Base-by-base conservation (phyloP, 495 filamentous ascomycete genomes). In the Xylaria venustula region DNA sequence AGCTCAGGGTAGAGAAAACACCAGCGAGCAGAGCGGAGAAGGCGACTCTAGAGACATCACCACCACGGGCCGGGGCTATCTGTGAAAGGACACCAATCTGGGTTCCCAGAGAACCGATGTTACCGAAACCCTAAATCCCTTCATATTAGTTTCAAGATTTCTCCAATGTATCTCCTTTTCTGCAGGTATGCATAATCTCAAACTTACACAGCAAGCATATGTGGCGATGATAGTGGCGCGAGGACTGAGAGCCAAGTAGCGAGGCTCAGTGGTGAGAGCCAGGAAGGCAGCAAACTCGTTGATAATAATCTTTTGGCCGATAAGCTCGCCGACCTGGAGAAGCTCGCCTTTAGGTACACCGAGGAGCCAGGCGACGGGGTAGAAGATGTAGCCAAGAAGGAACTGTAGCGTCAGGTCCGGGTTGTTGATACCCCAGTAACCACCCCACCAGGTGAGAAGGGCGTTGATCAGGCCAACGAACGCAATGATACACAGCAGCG, bases 371-470 rank as follows among this genome's bases (percentile, higher is more conserved):
- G 92, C 84, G 54, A 96, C 78, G 0, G 89, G 89, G 69, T 93
- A 96, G 73, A 90, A 89, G 66, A 94, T 67, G 72, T 96, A 96
- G 20, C 90, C 88, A 11, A 95, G 76, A 60, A 96, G 86, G 25
- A 93, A 75, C 67, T 93, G 77, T 51, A 96, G 74, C 9, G 89
- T 92, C 53, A 97, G 75, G 1, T 78, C 74, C 15, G 86, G 85
- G 48, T 88, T 72, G 62, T 82, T 77, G 68, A 94, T 88, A 73
- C 88, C 88, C 64, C 92, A 78, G 71, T 94, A 97, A 14, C 78
- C 78, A 58, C 92, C 92, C 90, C 91, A 96, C 92, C 92, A 96
- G 30, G 84, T 87, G 41, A 97, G 82, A 4, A 96, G 80, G 17
- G 87, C 91, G 65, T 97, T 87, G 51, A 85, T 73, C 4, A 97